Evolutionary conservation across 768 basidiomycete genomes (phyloP), one percentile per base, ranked within the genome.

Genomic region (Tricholoma saponaceum): DNA sequence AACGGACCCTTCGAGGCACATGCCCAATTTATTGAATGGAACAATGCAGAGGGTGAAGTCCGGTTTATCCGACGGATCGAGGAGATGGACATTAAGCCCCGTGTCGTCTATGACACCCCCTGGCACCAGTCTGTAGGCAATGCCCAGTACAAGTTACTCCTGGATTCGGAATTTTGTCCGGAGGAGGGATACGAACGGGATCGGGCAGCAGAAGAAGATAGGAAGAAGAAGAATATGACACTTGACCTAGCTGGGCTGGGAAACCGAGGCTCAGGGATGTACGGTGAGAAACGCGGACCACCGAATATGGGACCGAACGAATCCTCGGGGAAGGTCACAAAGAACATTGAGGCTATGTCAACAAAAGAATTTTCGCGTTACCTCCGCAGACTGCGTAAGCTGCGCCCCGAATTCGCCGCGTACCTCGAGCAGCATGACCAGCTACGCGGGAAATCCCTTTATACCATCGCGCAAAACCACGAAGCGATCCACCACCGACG

Each of bases 11-110:
- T 89, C 68, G 92, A 94, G 66, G 83, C 87, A 28, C 82, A 75
- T 54, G 83, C 89, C 56, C 79, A 90, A 62, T 91, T 87, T 69
- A 86, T 88, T 22, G 87, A 89, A 60, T 94, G 92, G 90, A 79
- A 79, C 64, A 77, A 80, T 58, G 87, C 81, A 14, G 84, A 88
- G 63, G 72, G 70, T 41, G 82, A 89, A 66, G 84, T 83, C n/a
- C 75, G 83, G 47, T 89, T 87, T 70, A 77, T 92, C 56, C 76
- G 79, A 62, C 79, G 84, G 58, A 80, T 86, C 69, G 83, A 86
- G 64, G 87, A 90, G 67, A 76, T 88, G 54, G 79, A 79, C 20
- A 66, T 78, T 18, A 66, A 68, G 9, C 75, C 81, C 4, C 61
- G 62, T 23, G 23, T 74, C 4, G 39, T 59, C 0, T 53, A 61